Percentiles rank a stretch among this genome's conserved stretches.
phyloP scores from a whole-genome alignment of 169 alveolate species.

The Ophryocystis elektroscirrha region DNA sequence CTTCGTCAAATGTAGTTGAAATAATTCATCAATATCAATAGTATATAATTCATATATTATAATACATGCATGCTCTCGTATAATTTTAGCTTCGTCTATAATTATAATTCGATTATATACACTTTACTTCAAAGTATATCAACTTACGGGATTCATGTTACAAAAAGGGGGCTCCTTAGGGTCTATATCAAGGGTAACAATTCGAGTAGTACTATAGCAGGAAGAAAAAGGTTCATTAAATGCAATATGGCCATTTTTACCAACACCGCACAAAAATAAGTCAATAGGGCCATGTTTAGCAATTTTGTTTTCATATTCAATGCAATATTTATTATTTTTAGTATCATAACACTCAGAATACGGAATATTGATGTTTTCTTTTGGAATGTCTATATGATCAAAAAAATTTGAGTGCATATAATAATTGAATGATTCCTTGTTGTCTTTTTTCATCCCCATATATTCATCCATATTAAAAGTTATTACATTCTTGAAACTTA shows the following conservation, averaged over 20 bases:
- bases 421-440: slow-evolving; percentile 26
- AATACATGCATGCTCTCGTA: too few relatives aligned
- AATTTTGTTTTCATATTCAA: slow-evolving; percentile 17
- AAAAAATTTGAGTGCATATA: slow-evolving; percentile 36
- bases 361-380: slow-evolving; percentile 29
- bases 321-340: slow-evolving; percentile 7
- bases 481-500: slow-evolving; percentile 28
- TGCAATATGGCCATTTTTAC: slow-evolving; percentile 43
- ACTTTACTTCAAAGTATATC: too few relatives aligned
- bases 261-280: slow-evolving; percentile 33
- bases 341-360: slow-evolving; percentile 18
- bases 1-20: too few relatives aligned
- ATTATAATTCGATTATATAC: too few relatives aligned
- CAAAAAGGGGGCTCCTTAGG: too few relatives aligned
- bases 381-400: slow-evolving; percentile 32
- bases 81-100: too few relatives aligned
- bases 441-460: slow-evolving; percentile 22
- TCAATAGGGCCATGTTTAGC: slow-evolving; percentile 24
- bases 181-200: slow-evolving; percentile 22
- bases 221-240: slow-evolving; percentile 42
- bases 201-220: slow-evolving; percentile 19
- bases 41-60: too few relatives aligned
- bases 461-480: slow-evolving; percentile 44
- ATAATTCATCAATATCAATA: too few relatives aligned
- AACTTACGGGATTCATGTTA: too few relatives aligned